Base-by-base conservation (phyloP, 352 stramenopile species). In the Pythium sukuiense region DNA sequence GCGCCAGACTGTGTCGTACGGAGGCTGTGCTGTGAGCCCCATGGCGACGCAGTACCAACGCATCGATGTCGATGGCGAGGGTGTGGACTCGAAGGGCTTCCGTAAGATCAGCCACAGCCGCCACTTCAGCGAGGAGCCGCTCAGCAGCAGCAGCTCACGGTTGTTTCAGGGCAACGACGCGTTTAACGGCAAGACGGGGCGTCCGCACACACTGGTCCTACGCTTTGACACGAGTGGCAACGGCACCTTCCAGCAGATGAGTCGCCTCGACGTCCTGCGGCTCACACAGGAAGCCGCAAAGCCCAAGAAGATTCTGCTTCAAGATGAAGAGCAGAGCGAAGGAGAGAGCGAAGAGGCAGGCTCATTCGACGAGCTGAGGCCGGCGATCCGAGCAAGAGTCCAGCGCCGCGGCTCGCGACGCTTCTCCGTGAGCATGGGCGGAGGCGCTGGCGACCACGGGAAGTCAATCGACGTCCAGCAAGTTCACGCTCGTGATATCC, bases 401-500 rank as follows among this genome's bases (percentile, higher is more conserved):
- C 32, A 63, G 63, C 55, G 50, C 32, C n/a, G 37, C n/a, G 24
- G 33, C 37, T 27, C 41, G 37, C 55, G 39, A 29, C 61, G 14
- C 33, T 53, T 37, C 43, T 24, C 50, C 45, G n/a, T 52, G 6
- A 52, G 6, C 6, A 29, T 52, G 9, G 45, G 45, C 2, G 45
- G 45, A 29, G 5, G 52, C 59, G 1, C n/a, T 58, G 50, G 29
- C 14, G 33, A 57, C 7, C 53, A 41, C 30, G 59, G 49, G 6
- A 69, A 63, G 33, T 32, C 63, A 14, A 62, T 73, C 53, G 61
- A 74, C 29, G 57, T 67, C 35, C 63, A 93, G 79, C 70, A 73
- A 20, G 84, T 93, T 20, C 84, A 93, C 61, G 83, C 82, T 4
- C 84, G 84, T 32, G 84, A 93, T 70, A 85, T 93, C 62, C 80